Percentiles rank a stretch among this genome's conserved stretches.
Conservation (phyloP, 768 basidiomycete genomes). For the Boletus fagicola region DNA sequence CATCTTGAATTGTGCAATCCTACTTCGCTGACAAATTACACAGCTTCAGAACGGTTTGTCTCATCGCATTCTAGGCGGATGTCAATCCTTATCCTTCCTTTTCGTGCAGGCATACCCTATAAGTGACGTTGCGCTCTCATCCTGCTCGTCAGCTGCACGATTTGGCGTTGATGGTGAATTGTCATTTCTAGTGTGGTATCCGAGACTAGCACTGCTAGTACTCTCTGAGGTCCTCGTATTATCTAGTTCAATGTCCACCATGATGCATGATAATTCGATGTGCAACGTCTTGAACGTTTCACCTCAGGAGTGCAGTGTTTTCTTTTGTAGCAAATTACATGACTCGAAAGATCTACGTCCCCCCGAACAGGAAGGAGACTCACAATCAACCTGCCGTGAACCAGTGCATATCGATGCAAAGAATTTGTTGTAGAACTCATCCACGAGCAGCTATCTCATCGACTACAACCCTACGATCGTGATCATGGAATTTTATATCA, state of each 20-base stretch:
- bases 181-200: not conserved
- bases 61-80: not conserved
- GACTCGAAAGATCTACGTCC: conserved; percentile 3
- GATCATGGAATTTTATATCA: conserved; percentile 41
- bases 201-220: not conserved
- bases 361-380: conserved; percentile 7
- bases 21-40: conserved; percentile 5
- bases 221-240: not conserved
- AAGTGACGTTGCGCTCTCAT: conserved; percentile 14
- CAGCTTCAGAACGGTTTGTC: conserved; percentile 50
- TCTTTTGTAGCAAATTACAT: not conserved
- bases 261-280: not conserved
- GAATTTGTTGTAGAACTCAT: not conserved
- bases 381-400: not conserved
- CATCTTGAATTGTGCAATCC: not conserved
- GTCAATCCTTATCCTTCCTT: not conserved
- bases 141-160: not conserved
- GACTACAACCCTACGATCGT: not conserved
- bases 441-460: not conserved
- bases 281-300: not conserved
- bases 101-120: conserved; percentile 30
- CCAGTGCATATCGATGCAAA: conserved; percentile 5
- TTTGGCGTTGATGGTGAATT: not conserved
- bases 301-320: not conserved
- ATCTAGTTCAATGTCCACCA: not conserved